A percentile compares a stretch with the other conserved stretches of the same genome.
Conservation (phyloP, 495 filamentous ascomycete genomes). For the Trichoderma erinaceum region DNA sequence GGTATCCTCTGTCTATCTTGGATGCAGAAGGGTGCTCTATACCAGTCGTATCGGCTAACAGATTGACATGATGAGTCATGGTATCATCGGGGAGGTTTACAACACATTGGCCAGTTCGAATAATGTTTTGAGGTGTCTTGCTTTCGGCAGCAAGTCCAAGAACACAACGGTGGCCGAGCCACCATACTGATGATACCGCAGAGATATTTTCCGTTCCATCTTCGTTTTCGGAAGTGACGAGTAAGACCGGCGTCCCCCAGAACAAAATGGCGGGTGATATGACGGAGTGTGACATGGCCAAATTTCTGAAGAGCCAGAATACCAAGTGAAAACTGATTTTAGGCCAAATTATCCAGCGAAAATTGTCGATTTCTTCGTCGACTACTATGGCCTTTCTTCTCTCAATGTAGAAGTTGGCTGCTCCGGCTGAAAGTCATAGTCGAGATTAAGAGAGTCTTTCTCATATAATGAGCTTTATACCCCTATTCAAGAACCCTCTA, state of each 20-base stretch:
- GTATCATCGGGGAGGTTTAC: conserved; percentile 37
- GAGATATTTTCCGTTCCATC: conserved; percentile 38
- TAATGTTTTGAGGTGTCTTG: conserved; percentile 39
- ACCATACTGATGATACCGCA: conserved; percentile 44
- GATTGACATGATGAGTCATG: conserved; percentile 35
- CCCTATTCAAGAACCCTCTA: neutral
- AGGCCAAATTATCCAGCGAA: too few species aligned
- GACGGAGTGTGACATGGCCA: conserved; percentile 22
- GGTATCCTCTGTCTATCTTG: conserved; percentile 27
- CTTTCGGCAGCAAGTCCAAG: conserved; percentile 34
- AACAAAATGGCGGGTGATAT: conserved; percentile 44
- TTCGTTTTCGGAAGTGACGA: conserved; percentile 39
- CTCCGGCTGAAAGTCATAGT: neutral
- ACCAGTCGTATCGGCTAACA: conserved; percentile 37
- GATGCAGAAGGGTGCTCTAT: conserved; percentile 24
- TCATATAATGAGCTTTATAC: neutral
- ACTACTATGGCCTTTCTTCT: too few species aligned
- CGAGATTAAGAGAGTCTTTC: neutral
- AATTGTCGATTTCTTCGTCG: neutral
- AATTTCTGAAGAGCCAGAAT: neutral
- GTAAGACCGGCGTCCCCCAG: conserved; percentile 41
- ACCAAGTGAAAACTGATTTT: too few species aligned
- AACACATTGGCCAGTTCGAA: conserved; percentile 40
- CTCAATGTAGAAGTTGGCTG: neutral
- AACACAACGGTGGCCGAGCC: conserved; percentile 41